Evolutionary conservation across 306 rosid species (phyloP), one percentile per base, ranked within the genome.

Genomic region (Vigna unguiculata): DNA sequence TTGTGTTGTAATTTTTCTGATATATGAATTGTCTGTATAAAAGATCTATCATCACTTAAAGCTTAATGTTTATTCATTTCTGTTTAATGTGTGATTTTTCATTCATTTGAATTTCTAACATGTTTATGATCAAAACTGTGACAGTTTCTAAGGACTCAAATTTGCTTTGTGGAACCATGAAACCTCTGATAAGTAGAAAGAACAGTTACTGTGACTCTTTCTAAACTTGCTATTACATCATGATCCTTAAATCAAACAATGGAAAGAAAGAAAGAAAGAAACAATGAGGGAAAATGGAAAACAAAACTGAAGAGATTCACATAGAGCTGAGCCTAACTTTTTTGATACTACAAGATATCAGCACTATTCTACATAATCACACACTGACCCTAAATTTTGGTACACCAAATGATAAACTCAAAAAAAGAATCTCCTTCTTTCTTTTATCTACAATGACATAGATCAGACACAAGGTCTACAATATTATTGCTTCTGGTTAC

Each of bases 391-490:
- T 48, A 16, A 62, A 45, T 41, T 54, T 40, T 63, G 49, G 54
- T 63, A 68, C 58, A 58, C 57, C 17, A 62, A 76, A 69, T 8
- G 7, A 9, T n/a, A 16, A 41, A 51, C 2, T n/a, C n/a, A 53
- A 1, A 40, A 9, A 46, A 64, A 49, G 47, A 6, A 45, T 17
- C 38, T 41, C 16, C 71, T 68, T 61, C 72, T 67, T 59, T 71
- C 75, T 63, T 19, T 34, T 54, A 81, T 78, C 82, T 83, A 81
- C 84, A 80, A 83, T 64, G 79, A 75, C 59, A 32, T 41, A 83
- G 64, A 79, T 72, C 65, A 78, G 65, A 69, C 78, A 69, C 55
- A 74, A 72, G 68, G 47, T 45, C 71, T 75, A 36, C 78, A 73
- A n/a, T 11, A 49, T 34, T 11, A 49, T 34, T 82, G 78, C 54